These are phyloP conservation scores for Quercus tomentella DNA, from an alignment of 331 rosid genomes.

Conservation along the genomic window DNA sequence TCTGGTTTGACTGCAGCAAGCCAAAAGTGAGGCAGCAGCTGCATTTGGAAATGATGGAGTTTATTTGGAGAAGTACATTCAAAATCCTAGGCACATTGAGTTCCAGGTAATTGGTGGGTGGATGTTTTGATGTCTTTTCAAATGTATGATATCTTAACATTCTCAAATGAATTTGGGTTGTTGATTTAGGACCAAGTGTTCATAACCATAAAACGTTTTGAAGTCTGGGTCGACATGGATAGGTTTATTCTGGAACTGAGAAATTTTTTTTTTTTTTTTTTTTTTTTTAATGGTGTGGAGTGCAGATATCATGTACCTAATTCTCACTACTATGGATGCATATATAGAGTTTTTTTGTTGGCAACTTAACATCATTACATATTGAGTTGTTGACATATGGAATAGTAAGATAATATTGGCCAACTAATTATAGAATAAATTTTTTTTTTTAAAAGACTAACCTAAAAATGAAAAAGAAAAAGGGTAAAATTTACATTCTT, in stretches of 20 bases:
- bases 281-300: no score
- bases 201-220: neutral
- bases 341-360: no score
- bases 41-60: slow-evolving; percentile 99
- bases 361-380: no score
- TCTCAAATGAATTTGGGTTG: neutral
- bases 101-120: slow-evolving; percentile 64
- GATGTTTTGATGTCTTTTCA: neutral
- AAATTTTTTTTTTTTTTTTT: no score
- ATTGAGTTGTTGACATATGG: neutral
- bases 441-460: neutral
- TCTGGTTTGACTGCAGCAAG: slow-evolving; percentile 67
- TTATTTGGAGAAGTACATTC: slow-evolving; percentile 93
- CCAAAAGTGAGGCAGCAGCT: slow-evolving; percentile 98
- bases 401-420: neutral
- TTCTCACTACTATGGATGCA: no score
- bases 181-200: neutral
- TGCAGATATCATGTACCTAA: no score
- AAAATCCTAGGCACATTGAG: slow-evolving; percentile 98
- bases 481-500: neutral
- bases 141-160: neutral
- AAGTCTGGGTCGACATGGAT: neutral
- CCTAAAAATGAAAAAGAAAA: neutral
- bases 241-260: neutral
- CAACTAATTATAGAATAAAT: no score